These are phyloP conservation scores for Penicillium aurantiogriseum DNA, from an alignment of 2,329 filamentous ascomycete genomes.

Conservation along the genomic window DNA sequence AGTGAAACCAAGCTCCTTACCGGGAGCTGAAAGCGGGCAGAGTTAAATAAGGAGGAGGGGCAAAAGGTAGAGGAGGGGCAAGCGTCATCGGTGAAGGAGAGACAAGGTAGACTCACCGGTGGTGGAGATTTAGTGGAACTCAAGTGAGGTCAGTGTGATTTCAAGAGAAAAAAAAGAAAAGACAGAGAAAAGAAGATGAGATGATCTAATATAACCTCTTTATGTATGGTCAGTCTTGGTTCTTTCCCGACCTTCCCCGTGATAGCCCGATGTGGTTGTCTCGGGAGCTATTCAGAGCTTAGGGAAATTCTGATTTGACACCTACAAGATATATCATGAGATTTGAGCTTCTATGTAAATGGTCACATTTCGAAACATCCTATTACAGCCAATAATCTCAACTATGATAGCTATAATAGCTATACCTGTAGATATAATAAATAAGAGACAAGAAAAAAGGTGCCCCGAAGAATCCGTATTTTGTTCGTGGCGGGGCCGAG, in stretches of 20 bases:
- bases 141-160: conserved; percentile 42
- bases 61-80: conserved; percentile 23
- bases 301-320: no score
- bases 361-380: no score
- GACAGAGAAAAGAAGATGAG: not conserved
- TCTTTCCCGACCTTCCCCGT: conserved; percentile 18
- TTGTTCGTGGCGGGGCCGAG: conserved; percentile 29
- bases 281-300: not conserved
- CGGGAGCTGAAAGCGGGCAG: conserved; percentile 27
- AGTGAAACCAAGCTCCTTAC: conserved; percentile 17
- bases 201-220: conserved; percentile 10
- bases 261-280: conserved; percentile 12
- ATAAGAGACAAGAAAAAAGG: not conserved
- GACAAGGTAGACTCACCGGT: conserved; percentile 34
- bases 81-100: conserved; percentile 27
- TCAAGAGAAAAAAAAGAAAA: conserved; percentile 16
- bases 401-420: not conserved
- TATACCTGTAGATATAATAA: not conserved
- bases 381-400: not conserved
- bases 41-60: conserved; percentile 23
- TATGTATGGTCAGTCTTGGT: conserved; percentile 7
- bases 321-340: not conserved
- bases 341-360: not conserved
- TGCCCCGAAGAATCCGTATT: conserved; percentile 17
- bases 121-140: conserved; percentile 31